Conservation (phyloP, 257 asterid species). For the Solanum sejunctum region DNA sequence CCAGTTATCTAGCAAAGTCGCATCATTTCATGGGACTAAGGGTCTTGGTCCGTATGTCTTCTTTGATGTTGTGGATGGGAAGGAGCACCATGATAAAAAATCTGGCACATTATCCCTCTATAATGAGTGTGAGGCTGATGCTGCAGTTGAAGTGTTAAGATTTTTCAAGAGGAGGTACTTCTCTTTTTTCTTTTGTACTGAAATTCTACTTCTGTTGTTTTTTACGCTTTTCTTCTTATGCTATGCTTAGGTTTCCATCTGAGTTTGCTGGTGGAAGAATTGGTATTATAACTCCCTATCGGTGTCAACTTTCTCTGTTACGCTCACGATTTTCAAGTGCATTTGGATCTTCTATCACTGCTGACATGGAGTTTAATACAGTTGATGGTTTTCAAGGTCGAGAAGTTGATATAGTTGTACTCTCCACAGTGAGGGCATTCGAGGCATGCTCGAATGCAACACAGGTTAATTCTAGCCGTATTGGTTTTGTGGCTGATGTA, state of each 20-base stretch:
- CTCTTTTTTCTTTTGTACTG: conserved; percentile 1
- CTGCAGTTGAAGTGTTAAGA: conserved; percentile 74
- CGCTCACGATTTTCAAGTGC: conserved; percentile 74
- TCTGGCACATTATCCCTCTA: conserved; percentile 58
- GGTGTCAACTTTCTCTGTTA: conserved; percentile 64
- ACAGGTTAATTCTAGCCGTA: conserved; percentile 29
- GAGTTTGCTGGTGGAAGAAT: conserved; percentile 75
- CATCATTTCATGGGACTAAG: conserved; percentile 65
- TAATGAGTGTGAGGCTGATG: conserved; percentile 88
- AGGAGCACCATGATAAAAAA: conserved; percentile 74
- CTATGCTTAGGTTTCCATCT: conserved; percentile 54
- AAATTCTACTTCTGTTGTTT: neutral
- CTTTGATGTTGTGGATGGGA: conserved; percentile 82
- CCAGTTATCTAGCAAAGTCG: conserved; percentile 45
- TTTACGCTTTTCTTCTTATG: conserved; percentile 8
- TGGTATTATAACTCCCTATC: conserved; percentile 89
- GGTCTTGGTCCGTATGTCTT: conserved; percentile 86
- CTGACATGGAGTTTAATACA: conserved; percentile 88
- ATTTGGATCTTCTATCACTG: conserved; percentile 70
- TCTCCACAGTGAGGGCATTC: conserved; percentile 92
- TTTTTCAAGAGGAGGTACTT: conserved; percentile 60
- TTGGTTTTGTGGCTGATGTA: conserved; percentile 95
- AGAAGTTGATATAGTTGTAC: conserved; percentile 82
- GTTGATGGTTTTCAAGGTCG: conserved; percentile 99
- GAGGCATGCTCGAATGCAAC: conserved; percentile 33